Conservation (phyloP, 2,329 filamentous ascomycete genomes). For the Tympanopsis confertula region DNA sequence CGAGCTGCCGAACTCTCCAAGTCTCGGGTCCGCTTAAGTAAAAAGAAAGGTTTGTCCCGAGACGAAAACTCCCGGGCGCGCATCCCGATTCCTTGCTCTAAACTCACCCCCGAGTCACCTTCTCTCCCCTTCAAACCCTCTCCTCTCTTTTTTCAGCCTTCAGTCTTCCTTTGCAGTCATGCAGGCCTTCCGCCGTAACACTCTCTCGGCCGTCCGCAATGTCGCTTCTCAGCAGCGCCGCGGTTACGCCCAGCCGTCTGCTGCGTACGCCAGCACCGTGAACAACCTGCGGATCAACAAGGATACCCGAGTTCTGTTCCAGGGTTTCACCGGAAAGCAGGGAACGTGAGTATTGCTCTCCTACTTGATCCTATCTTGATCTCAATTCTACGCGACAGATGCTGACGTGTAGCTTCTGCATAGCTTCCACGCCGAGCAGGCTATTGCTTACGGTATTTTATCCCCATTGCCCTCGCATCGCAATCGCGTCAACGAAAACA, state of each 20-base stretch:
- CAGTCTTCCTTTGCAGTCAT: slow-evolving; percentile 37
- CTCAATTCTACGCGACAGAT: slow-evolving; percentile 6
- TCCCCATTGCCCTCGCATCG: slow-evolving; percentile 9
- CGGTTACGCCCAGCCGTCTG: slow-evolving; percentile 61
- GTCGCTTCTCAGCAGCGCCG: slow-evolving; percentile 57
- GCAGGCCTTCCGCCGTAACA: slow-evolving; percentile 73
- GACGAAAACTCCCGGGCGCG: not conserved
- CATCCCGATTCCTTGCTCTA: not conserved
- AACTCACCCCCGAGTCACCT: not conserved
- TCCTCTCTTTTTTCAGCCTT: not conserved
- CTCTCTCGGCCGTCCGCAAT: slow-evolving; percentile 50
- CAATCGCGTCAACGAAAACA: slow-evolving; percentile 2
- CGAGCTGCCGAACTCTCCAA: no score
- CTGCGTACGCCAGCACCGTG: slow-evolving; percentile 61
- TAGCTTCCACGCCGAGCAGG: slow-evolving; percentile 94
- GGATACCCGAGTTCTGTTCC: slow-evolving; percentile 90
- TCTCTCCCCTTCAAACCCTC: not conserved
- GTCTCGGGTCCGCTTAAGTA: slow-evolving; percentile 1
- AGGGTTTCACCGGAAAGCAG: slow-evolving; percentile 96
- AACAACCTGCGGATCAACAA: slow-evolving; percentile 84
- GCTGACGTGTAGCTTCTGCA: slow-evolving; percentile 14
- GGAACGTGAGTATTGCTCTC: slow-evolving; percentile 58
- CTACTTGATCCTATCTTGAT: slow-evolving; percentile 7
- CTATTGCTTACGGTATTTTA: slow-evolving; percentile 84
- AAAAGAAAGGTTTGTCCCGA: slow-evolving; percentile 1